Base-by-base conservation (phyloP, 2,329 filamentous ascomycete species). In the Calonectria henricotiae region DNA sequence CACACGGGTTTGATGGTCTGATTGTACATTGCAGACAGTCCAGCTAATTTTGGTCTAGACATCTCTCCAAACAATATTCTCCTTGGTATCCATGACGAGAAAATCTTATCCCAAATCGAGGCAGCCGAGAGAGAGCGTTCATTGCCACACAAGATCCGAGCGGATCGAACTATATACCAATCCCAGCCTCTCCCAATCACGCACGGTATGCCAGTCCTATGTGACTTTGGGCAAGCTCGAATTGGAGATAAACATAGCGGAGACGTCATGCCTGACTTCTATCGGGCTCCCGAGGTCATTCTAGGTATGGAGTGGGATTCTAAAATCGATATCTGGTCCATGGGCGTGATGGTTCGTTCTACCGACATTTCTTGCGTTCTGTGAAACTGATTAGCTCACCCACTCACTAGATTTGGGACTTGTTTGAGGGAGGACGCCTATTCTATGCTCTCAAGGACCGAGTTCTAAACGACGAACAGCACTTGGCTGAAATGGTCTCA, bases 401-500 rank as follows among this genome's bases (percentile, higher is more conserved):
- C 13, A 51, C 15, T 17, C 4, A 9, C 25, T n/a, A 51, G 47
- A 20, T 51, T 32, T 51, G 47, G 47, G 47, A 51, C 8, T 51
- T 51, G 5, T 51, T 51, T n/a, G 47, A 51, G 27, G 43, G 43
- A 46, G 43, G 27, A 7, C 47, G 47, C 35, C 8, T 51, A n/a
- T 51, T 51, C 15, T 51, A 32, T 35, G 47, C 47, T 5, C 47
- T 51, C 5, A 35, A 51, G 17, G 27, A 12, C 17, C 47, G 7
- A 20, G 27, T 51, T 35, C 17, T 51, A 1, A 35, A 35, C 7
- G 47, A 51, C 8, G 47, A 51, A 20, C 47, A 51, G 27, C 47
- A 35, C 17, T 35, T 51, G 17, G 47, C 47, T 20, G 47, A 32
- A 7, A 51, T 51, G 27, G 47, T 51, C 27, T 51, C 47, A n/a